Conservation (phyloP, 495 filamentous ascomycete species). For the Aspergillus baeticus region DNA sequence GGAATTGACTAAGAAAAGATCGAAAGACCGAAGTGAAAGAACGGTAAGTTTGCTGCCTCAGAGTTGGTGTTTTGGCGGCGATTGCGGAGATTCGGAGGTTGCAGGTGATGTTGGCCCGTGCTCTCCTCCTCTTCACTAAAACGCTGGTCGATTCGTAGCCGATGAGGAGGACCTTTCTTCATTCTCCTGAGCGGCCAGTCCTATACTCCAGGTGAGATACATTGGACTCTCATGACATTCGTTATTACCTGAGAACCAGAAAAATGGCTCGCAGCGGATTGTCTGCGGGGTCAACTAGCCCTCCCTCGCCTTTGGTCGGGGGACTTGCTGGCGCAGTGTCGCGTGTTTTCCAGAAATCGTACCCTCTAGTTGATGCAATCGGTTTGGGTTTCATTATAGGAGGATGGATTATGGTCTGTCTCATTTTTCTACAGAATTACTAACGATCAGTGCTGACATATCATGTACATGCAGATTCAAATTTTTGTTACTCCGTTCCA, state of each 20-base stretch:
- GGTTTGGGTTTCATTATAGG: conserved; percentile 67
- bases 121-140: neutral
- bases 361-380: conserved; percentile 77
- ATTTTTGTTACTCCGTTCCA: conserved; percentile 83
- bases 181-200: neutral
- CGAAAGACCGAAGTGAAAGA: neutral
- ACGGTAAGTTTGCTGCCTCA: no score
- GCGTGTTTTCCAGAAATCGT: conserved; percentile 62
- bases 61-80: neutral
- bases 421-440: neutral
- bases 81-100: conserved; percentile 11
- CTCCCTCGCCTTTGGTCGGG: conserved; percentile 28
- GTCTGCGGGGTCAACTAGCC: conserved; percentile 29
- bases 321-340: conserved; percentile 37
- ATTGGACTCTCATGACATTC: conserved; percentile 6
- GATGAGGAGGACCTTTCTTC: neutral
- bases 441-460: neutral
- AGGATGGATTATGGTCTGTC: conserved; percentile 63
- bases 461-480: conserved; percentile 50
- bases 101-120: conserved; percentile 7
- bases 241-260: neutral
- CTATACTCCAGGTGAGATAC: neutral
- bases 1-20: no score
- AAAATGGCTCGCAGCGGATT: conserved; percentile 34
- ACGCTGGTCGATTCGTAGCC: neutral